A percentile compares a stretch with the other conserved stretches of the same genome.
Evolutionary conservation across 176 grass and related monocot species (phyloP).

Genomic region (Pontederia crassipes): DNA sequence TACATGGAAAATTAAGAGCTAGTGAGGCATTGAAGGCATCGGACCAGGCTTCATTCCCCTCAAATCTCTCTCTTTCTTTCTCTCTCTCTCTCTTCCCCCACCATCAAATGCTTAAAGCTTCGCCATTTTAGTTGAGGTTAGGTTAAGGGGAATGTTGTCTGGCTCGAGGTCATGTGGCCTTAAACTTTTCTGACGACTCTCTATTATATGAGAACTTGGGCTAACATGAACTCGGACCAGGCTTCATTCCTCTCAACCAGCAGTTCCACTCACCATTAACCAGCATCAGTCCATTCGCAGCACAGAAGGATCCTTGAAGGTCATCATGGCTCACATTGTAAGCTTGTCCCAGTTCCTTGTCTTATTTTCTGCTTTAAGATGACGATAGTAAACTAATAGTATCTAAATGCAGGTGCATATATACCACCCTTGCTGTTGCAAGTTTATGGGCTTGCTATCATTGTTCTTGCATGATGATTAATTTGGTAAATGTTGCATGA

Average conservation of each 20-base stretch:
- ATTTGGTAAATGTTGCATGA: too few species aligned
- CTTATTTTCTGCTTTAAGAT: too few species aligned
- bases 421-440: too few species aligned
- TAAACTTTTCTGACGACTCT: neutral
- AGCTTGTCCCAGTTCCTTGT: too few species aligned
- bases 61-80: slow-evolving; percentile 32
- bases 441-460: too few species aligned
- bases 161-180: slow-evolving; percentile 38
- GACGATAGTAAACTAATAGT: too few species aligned
- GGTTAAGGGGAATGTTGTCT: slow-evolving; percentile 88
- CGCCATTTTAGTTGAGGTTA: slow-evolving; percentile 6
- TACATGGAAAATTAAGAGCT: neutral
- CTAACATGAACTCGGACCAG: slow-evolving; percentile 54
- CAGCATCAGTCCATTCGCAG: too few species aligned
- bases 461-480: too few species aligned
- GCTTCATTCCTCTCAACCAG: slow-evolving; percentile 73
- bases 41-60: slow-evolving; percentile 98
- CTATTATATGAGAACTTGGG: slow-evolving; percentile 7
- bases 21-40: slow-evolving; percentile 33
- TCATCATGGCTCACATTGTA: too few species aligned
- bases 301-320: too few species aligned
- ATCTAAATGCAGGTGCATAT: too few species aligned
- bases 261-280: slow-evolving; percentile 1
- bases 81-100: too few species aligned
- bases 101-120: neutral